Conservation (phyloP, 805 yeast species). For the Monosporozyma solicola region DNA sequence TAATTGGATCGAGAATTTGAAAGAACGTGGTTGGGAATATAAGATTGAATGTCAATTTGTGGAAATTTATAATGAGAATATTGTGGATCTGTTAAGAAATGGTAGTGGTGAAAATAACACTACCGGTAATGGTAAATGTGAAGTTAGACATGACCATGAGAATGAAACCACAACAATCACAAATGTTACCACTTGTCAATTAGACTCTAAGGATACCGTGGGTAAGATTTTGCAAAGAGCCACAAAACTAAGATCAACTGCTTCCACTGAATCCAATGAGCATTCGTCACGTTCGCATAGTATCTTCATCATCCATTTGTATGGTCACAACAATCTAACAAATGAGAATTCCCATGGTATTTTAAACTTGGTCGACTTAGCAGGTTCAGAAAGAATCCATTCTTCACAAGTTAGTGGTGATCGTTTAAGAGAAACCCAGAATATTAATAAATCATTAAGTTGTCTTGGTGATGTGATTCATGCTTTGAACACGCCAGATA, state of each 20-base stretch:
- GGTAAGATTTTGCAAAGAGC: slow-evolving; percentile 45
- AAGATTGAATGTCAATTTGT: slow-evolving; percentile 63
- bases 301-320: slow-evolving; percentile 56
- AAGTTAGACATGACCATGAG: slow-evolving; percentile 60
- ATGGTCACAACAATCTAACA: slow-evolving; percentile 44
- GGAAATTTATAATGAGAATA: slow-evolving; percentile 81
- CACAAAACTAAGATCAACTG: slow-evolving; percentile 57
- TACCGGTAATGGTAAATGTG: slow-evolving; percentile 36
- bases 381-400: slow-evolving; percentile 84
- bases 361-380: slow-evolving; percentile 78
- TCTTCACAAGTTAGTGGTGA: slow-evolving; percentile 73
- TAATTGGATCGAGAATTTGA: slow-evolving; percentile 39
- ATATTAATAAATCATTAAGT: slow-evolving; percentile 81
- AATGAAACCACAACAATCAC: slow-evolving; percentile 49
- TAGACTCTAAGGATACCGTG: slow-evolving; percentile 44
- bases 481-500: slow-evolving; percentile 43
- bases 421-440: slow-evolving; percentile 75
- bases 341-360: slow-evolving; percentile 46
- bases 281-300: slow-evolving; percentile 90
- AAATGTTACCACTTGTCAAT: slow-evolving; percentile 42
- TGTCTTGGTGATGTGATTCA: slow-evolving; percentile 84
- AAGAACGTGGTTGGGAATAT: slow-evolving; percentile 55
- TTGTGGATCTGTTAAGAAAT: slow-evolving; percentile 52
- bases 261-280: slow-evolving; percentile 71
- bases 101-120: slow-evolving; percentile 8